These are phyloP conservation scores for Whalleya microplaca DNA, from an alignment of 2,329 filamentous ascomycete species.

Conservation along the genomic window DNA sequence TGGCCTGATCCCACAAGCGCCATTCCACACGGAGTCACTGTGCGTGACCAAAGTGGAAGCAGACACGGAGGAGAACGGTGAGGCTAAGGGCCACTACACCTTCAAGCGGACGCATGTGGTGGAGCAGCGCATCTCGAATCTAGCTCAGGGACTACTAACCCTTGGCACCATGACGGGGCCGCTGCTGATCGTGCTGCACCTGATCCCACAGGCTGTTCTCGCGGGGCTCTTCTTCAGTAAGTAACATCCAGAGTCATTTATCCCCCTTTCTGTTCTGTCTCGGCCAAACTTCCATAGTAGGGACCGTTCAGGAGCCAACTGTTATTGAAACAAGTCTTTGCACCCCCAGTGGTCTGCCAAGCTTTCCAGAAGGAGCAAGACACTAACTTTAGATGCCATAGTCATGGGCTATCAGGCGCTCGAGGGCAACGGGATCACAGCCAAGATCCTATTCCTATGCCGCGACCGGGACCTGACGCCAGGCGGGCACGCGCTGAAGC, in stretches of 20 bases:
- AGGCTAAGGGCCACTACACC: constrained; percentile 59
- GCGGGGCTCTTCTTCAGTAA: constrained; percentile 83
- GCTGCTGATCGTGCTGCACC: constrained; percentile 71
- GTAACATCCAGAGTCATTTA: too few species aligned
- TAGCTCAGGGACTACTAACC: constrained; percentile 76
- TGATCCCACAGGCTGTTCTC: constrained; percentile 79
- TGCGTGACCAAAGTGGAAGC: constrained; percentile 68
- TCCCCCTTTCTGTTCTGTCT: too few species aligned
- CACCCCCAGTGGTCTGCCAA: too few species aligned
- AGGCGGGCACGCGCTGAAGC: constrained; percentile 60
- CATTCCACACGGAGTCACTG: constrained; percentile 79
- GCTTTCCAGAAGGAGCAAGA: too few species aligned
- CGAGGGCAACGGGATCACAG: constrained; percentile 75
- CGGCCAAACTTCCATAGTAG: too few species aligned
- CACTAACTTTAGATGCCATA: too few species aligned
- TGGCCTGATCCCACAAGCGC: constrained; percentile 81
- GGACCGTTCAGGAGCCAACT: too few species aligned
- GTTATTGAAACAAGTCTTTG: too few species aligned
- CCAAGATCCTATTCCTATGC: constrained; percentile 71
- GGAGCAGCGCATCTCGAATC: constrained; percentile 79
- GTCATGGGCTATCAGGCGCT: constrained; percentile 84
- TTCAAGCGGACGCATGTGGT: constrained; percentile 65
- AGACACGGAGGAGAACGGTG: constrained; percentile 53
- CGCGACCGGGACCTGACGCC: constrained; percentile 68
- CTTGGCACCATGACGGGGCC: constrained; percentile 80